Evolutionary conservation across 495 filamentous ascomycete genomes (phyloP).

Genomic region (Xanthoparmelia taractica): DNA sequence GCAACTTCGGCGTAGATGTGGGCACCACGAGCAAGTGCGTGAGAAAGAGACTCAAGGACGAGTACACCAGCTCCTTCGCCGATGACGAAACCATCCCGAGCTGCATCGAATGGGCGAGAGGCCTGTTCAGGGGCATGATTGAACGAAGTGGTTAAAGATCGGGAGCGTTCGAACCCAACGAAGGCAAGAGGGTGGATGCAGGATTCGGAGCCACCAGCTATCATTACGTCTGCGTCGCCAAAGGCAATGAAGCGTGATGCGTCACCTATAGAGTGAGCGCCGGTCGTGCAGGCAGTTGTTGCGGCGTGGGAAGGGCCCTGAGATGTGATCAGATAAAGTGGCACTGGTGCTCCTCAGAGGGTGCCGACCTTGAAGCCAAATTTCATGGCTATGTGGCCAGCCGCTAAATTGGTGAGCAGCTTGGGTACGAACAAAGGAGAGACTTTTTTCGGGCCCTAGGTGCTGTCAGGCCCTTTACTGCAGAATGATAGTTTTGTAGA

Average conservation of each 20-base stretch:
- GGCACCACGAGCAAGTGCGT: slow-evolving; percentile 71
- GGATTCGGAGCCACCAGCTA: slow-evolving; percentile 87
- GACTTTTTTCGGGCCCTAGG: slow-evolving; percentile 80
- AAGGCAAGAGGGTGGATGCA: slow-evolving; percentile 94
- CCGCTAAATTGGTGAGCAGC: slow-evolving; percentile 87
- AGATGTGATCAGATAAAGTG: background rate
- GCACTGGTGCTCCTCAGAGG: background rate
- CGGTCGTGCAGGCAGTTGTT: slow-evolving; percentile 92
- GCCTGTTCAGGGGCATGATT: slow-evolving; percentile 66
- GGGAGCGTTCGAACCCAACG: slow-evolving; percentile 79
- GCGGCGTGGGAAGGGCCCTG: slow-evolving; percentile 84
- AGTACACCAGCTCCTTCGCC: slow-evolving; percentile 85
- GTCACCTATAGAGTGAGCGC: slow-evolving; percentile 89
- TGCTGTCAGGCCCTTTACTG: background rate
- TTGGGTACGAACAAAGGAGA: slow-evolving; percentile 88
- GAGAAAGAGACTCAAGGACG: slow-evolving; percentile 82
- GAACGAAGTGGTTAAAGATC: slow-evolving; percentile 72
- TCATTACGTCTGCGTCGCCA: slow-evolving; percentile 89
- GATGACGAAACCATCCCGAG: slow-evolving; percentile 80
- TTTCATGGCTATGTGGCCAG: slow-evolving; percentile 89
- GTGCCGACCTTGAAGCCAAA: slow-evolving; percentile 63
- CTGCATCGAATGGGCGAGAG: slow-evolving; percentile 82
- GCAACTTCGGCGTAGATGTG: slow-evolving; percentile 80
- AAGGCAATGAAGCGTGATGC: slow-evolving; percentile 82
- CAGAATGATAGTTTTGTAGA: background rate